These are phyloP conservation scores for Gnetum montanum DNA, from an alignment of 75 land plant species.

Conservation along the genomic window DNA sequence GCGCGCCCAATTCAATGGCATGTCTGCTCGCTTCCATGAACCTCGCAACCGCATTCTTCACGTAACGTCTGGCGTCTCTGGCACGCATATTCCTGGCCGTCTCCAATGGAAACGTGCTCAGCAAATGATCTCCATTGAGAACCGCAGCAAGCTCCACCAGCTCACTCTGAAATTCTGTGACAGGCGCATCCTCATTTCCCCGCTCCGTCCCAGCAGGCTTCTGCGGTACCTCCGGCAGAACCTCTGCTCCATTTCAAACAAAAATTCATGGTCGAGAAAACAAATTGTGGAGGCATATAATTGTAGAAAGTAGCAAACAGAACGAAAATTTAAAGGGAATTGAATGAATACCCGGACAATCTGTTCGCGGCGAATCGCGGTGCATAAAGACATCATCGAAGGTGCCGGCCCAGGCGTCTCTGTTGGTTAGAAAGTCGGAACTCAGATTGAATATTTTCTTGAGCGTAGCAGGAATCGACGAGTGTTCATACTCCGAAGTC, in stretches of 20 bases:
- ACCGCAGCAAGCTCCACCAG: constrained; percentile 73
- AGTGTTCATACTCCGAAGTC: constrained; percentile 84
- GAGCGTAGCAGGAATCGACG: constrained; percentile 86
- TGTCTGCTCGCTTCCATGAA: constrained; percentile 59
- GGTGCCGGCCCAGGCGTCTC: constrained; percentile 98
- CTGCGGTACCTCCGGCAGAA: constrained; percentile 31
- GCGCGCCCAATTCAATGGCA: constrained; percentile 55
- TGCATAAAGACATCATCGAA: constrained; percentile 51
- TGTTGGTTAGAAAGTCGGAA: constrained; percentile 56
- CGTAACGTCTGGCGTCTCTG: constrained; percentile 54
- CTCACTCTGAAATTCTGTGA: constrained; percentile 80
- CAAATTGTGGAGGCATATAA: background rate
- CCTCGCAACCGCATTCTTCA: constrained; percentile 41
- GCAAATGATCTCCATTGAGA: constrained; percentile 44
- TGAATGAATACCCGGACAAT: constrained; percentile 59
- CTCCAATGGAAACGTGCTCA: constrained; percentile 8
- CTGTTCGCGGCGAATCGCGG: constrained; percentile 59
- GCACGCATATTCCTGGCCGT: constrained; percentile 56
- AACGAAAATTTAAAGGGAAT: background rate
- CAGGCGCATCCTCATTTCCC: background rate
- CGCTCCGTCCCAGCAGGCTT: background rate
- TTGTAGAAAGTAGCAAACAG: background rate
- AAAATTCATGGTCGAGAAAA: background rate
- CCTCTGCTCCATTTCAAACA: constrained; percentile 22
- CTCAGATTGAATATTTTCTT: constrained; percentile 83